phyloP scores from a whole-genome alignment of 768 basidiomycete species.

The Lactarius hatsudake region DNA sequence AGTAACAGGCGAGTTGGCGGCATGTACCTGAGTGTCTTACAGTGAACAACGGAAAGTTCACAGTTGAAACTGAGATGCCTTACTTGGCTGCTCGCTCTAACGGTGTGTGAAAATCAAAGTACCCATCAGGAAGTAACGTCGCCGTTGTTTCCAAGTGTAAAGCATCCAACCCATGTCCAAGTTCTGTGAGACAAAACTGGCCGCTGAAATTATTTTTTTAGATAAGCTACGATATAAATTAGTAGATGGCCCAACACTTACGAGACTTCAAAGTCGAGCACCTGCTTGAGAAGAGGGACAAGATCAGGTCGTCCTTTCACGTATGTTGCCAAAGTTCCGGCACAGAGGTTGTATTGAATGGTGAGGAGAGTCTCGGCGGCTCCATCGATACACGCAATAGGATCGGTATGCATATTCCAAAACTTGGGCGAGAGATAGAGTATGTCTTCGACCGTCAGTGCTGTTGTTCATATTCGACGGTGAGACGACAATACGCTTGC shows the following conservation, averaged over 20 bases:
- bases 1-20: conserved; percentile 41
- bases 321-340: conserved; percentile 38
- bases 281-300: conserved; percentile 28
- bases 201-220: conserved; percentile 32
- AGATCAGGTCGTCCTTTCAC: conserved; percentile 30
- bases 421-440: conserved; percentile 33
- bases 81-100: conserved; percentile 39
- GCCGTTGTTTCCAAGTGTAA: conserved; percentile 43
- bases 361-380: conserved; percentile 35
- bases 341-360: conserved; percentile 39
- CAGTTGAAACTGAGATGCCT: conserved; percentile 9
- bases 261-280: conserved; percentile 28
- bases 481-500: neutral
- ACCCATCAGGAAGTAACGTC: conserved; percentile 38
- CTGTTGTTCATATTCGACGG: conserved; percentile 20
- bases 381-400: conserved; percentile 32
- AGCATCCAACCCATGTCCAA: conserved; percentile 46
- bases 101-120: conserved; percentile 41
- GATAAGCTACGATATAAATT: neutral
- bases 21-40: conserved; percentile 37
- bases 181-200: conserved; percentile 44
- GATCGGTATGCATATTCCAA: conserved; percentile 39
- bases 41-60: neutral
- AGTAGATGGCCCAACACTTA: neutral
- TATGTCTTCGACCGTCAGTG: conserved; percentile 34